Conservation (phyloP, 1,284 basidiomycete species). For the Moniliophthora roreri region DNA sequence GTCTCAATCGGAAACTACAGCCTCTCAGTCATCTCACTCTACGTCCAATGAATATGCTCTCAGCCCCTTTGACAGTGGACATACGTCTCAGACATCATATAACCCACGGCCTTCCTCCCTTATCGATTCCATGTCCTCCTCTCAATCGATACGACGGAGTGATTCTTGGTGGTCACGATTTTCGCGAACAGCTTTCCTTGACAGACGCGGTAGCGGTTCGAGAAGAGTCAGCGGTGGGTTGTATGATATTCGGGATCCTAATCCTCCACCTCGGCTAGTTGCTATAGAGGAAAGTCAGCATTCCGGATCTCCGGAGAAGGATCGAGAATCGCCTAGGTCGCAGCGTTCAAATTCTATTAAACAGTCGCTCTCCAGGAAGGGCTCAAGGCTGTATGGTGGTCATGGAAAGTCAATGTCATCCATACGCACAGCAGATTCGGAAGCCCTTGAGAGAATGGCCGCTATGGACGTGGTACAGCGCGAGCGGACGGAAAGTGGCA, state of each 20-base stretch:
- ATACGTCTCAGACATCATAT: conserved; percentile 23
- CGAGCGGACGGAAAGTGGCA: conserved; percentile 40
- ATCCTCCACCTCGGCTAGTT: conserved; percentile 60
- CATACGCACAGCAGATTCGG: conserved; percentile 64
- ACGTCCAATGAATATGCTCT: conserved; percentile 26
- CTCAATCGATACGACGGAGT: conserved; percentile 36
- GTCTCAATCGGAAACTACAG: conserved; percentile 22
- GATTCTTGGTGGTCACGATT: conserved; percentile 52
- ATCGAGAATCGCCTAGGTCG: conserved; percentile 19
- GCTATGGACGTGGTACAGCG: conserved; percentile 70
- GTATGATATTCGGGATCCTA: conserved; percentile 69
- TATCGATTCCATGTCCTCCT: conserved; percentile 26
- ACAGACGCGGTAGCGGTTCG: conserved; percentile 49
- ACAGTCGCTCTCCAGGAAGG: conserved; percentile 23
- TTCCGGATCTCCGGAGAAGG: conserved; percentile 29
- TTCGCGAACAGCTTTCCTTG: conserved; percentile 42
- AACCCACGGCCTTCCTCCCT: conserved; percentile 37
- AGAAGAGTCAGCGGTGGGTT: conserved; percentile 24
- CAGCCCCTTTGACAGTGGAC: conserved; percentile 28
- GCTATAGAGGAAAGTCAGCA: conserved; percentile 53
- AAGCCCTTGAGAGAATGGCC: conserved; percentile 62
- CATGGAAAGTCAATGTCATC: conserved; percentile 54
- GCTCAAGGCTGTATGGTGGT: conserved; percentile 27
- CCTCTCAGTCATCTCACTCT: conserved; percentile 29
- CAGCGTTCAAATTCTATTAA: conserved; percentile 18